Evolutionary conservation across 495 filamentous ascomycete species (phyloP).

Genomic region (Durotheca rogersii): DNA sequence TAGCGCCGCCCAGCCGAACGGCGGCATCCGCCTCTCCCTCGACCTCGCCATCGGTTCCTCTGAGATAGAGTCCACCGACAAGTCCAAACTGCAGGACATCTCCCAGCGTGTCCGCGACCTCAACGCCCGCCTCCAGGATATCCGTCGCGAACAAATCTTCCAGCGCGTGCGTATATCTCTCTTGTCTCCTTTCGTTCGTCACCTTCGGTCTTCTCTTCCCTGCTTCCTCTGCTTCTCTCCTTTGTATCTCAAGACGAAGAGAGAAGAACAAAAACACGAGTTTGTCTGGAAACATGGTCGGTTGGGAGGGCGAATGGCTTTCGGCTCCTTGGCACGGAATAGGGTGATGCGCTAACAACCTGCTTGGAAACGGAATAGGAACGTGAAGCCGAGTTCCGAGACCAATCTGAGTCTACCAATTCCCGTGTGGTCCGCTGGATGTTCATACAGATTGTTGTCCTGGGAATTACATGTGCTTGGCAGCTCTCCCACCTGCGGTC

Average conservation of each 20-base stretch:
- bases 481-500: slow-evolving; percentile 91
- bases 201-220: slow-evolving; percentile 1
- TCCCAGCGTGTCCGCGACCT: slow-evolving; percentile 86
- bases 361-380: slow-evolving; percentile 60
- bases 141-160: slow-evolving; percentile 91
- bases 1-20: slow-evolving; percentile 58
- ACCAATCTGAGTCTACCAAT: slow-evolving; percentile 94
- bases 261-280: neutral
- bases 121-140: slow-evolving; percentile 84
- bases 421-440: slow-evolving; percentile 92
- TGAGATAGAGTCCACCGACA: slow-evolving; percentile 90
- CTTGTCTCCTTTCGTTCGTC: neutral
- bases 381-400: slow-evolving; percentile 95
- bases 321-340: too few species aligned
- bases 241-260: neutral
- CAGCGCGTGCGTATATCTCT: slow-evolving; percentile 69
- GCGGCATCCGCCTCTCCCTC: slow-evolving; percentile 78
- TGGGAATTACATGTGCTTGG: slow-evolving; percentile 93
- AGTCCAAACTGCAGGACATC: slow-evolving; percentile 90
- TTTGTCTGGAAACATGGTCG: neutral
- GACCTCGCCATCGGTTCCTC: slow-evolving; percentile 95
- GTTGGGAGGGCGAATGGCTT: too few species aligned
- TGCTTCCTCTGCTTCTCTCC: neutral
- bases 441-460: slow-evolving; percentile 81
- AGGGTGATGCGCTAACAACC: slow-evolving; percentile 10